Evolutionary conservation across 2,329 filamentous ascomycete genomes (phyloP).

Genomic region (Paraphaeosphaeria sporulosa): DNA sequence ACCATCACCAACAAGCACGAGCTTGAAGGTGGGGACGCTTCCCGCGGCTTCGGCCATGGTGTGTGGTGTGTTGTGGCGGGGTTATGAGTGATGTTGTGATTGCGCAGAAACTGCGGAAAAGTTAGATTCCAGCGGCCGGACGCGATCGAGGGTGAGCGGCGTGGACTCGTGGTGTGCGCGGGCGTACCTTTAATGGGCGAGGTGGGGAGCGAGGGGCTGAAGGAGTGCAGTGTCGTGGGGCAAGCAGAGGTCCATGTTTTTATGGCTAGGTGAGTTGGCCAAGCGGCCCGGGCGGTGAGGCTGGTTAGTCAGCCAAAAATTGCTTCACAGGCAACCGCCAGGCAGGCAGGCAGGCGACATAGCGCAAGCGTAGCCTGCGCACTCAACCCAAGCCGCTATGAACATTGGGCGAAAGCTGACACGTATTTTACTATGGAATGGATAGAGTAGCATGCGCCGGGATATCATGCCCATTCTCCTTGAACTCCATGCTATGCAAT

Average conservation of each 20-base stretch:
- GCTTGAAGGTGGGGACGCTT: conserved; percentile 89
- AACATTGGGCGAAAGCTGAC: neutral
- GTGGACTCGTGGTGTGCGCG: conserved; percentile 18
- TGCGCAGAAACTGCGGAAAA: conserved; percentile 35
- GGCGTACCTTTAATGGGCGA: conserved; percentile 35
- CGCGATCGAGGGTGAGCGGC: conserved; percentile 12
- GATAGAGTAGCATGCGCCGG: conserved; percentile 32
- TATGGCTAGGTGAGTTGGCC: conserved; percentile 40
- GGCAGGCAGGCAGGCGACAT: conserved; percentile 33
- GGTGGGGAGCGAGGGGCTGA: conserved; percentile 37
- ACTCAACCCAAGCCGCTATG: neutral
- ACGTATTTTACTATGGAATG: conserved; percentile 15
- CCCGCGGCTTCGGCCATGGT: conserved; percentile 67
- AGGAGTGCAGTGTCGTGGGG: conserved; percentile 39
- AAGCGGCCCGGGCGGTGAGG: conserved; percentile 33
- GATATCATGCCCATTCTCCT: conserved; percentile 44
- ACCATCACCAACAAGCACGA: conserved; percentile 98
- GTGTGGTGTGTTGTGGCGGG: conserved; percentile 44
- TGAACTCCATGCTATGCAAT: conserved; percentile 43
- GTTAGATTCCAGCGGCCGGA: conserved; percentile 27
- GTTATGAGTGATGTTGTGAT: conserved; percentile 33
- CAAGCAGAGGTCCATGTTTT: conserved; percentile 43
- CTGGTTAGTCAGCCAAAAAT: conserved; percentile 23
- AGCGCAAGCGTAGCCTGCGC: conserved; percentile 6
- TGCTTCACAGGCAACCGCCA: conserved; percentile 18